A percentile compares a stretch with the other conserved stretches of the same genome.
phyloP scores from a whole-genome alignment of 2,329 filamentous ascomycete species.

The Leptodontidium sp. region DNA sequence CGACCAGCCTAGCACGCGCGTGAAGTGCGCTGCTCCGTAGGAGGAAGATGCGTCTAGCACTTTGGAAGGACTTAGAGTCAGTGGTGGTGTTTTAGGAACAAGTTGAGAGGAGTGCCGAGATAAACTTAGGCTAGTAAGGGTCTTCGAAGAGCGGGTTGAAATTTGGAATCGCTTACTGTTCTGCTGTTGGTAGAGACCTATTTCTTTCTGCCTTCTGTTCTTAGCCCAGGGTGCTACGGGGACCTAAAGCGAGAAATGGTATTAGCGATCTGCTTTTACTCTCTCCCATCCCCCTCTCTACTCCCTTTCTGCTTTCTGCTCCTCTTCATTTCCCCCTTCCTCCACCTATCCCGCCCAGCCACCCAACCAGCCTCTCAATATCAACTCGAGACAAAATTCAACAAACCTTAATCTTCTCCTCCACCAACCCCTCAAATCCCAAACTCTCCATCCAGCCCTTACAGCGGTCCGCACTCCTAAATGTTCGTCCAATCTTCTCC shows the following conservation, averaged over 20 bases:
- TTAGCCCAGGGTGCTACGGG: constrained; percentile 50
- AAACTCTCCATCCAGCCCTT: constrained; percentile 45
- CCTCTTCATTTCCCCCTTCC: neutral
- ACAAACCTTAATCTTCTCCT: constrained; percentile 25
- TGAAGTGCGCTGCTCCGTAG: constrained; percentile 42
- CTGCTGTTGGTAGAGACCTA: constrained; percentile 46
- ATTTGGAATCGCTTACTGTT: constrained; percentile 21
- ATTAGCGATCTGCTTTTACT: too few species aligned
- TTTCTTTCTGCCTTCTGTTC: constrained; percentile 48
- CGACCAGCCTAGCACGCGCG: constrained; percentile 44
- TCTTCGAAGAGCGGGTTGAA: neutral
- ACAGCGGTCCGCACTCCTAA: constrained; percentile 33
- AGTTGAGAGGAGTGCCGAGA: neutral
- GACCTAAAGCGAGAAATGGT: constrained; percentile 12
- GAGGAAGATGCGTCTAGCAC: constrained; percentile 33
- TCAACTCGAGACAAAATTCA: neutral
- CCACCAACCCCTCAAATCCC: constrained; percentile 48
- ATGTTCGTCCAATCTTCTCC: constrained; percentile 46
- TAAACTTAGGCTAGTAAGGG: neutral
- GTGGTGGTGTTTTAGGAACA: too few species aligned
- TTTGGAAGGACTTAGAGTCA: neutral
- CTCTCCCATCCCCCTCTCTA: too few species aligned
- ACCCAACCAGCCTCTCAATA: neutral
- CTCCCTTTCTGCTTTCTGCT: neutral
- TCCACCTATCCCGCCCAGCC: neutral